A percentile compares a stretch with the other conserved stretches of the same genome.
Conservation (phyloP, 352 stramenopile species). For the Phytophthora fragariaefolia region DNA sequence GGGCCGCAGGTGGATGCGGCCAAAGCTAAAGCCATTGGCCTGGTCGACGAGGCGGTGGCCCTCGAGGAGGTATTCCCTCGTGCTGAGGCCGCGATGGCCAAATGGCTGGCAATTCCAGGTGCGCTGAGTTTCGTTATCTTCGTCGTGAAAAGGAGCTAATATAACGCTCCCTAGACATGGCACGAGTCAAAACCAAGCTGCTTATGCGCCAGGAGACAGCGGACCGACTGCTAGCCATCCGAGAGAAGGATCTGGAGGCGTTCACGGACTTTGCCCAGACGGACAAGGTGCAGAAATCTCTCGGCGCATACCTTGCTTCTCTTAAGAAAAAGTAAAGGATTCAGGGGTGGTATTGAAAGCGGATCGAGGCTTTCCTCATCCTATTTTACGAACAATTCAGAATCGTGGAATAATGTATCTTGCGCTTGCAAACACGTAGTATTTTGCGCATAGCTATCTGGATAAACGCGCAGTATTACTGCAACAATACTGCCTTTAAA, state of each 20-base stretch:
- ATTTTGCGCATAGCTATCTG: too few species aligned
- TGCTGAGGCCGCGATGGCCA: conserved; percentile 64
- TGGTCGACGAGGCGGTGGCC: conserved; percentile 79
- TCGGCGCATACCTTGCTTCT: conserved; percentile 78
- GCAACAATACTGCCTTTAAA: too few species aligned
- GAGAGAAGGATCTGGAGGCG: conserved; percentile 67
- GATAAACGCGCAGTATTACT: too few species aligned
- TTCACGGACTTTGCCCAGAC: conserved; percentile 82
- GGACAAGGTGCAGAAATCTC: conserved; percentile 85
- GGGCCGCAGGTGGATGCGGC: conserved; percentile 80
- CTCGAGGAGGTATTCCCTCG: conserved; percentile 81
- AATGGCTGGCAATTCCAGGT: conserved; percentile 88
- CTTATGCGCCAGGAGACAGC: conserved; percentile 82
- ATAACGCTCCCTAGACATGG: conserved; percentile 44
- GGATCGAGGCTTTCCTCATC: too few species aligned
- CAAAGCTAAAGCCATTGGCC: conserved; percentile 76
- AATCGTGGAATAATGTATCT: background rate
- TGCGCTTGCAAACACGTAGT: too few species aligned
- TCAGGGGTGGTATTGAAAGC: background rate
- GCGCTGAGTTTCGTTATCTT: background rate
- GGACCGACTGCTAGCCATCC: conserved; percentile 54
- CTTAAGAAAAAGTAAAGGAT: conserved; percentile 67
- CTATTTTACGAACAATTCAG: too few species aligned
- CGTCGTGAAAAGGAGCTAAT: conserved; percentile 1
- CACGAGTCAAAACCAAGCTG: conserved; percentile 78